Conservation (phyloP, 1,284 basidiomycete species). For the Puccinia coronata region DNA sequence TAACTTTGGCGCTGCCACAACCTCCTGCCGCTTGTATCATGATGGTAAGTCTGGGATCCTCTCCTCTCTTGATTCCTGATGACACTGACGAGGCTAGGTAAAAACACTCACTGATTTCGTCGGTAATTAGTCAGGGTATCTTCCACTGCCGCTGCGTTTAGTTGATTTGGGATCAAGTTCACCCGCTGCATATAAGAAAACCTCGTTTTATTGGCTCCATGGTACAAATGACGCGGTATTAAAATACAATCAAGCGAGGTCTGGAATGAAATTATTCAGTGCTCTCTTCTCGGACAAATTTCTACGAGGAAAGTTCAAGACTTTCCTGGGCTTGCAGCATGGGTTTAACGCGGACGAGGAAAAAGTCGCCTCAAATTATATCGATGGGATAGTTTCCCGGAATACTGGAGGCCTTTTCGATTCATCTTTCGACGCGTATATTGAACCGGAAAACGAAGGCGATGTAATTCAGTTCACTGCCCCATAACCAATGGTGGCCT, state of each 20-base stretch:
- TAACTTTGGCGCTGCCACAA: slow-evolving; percentile 19
- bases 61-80: neutral
- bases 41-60: neutral
- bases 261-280: slow-evolving; percentile 35
- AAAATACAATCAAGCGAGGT: slow-evolving; percentile 17
- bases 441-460: slow-evolving; percentile 33
- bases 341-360: slow-evolving; percentile 22
- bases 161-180: neutral
- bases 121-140: slow-evolving; percentile 29
- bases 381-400: slow-evolving; percentile 23
- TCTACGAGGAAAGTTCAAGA: slow-evolving; percentile 28
- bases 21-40: slow-evolving; percentile 22
- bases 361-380: slow-evolving; percentile 27
- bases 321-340: slow-evolving; percentile 23
- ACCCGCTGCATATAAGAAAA: slow-evolving; percentile 5
- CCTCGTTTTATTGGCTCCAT: slow-evolving; percentile 25
- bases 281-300: slow-evolving; percentile 17
- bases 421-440: slow-evolving; percentile 7
- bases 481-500: neutral
- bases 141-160: slow-evolving; percentile 37
- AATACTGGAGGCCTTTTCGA: slow-evolving; percentile 30
- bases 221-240: slow-evolving; percentile 26
- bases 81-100: neutral
- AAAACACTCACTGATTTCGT: neutral
- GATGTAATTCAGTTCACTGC: neutral